Base-by-base conservation (phyloP, 768 basidiomycete genomes). In the Trametes meyenii region DNA sequence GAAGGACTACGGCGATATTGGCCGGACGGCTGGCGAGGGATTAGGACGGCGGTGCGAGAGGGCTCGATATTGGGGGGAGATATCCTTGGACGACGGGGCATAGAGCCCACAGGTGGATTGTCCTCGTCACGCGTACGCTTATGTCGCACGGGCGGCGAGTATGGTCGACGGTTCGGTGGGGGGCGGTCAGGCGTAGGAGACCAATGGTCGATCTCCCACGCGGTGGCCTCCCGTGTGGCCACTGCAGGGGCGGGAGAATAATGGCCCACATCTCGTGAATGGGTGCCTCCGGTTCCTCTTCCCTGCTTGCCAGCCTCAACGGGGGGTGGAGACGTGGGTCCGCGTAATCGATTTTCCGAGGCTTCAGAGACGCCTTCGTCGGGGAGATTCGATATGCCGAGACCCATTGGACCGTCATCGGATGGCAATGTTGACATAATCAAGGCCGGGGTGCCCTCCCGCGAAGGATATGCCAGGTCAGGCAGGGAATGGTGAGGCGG, bases 111-210 rank as follows among this genome's bases (percentile, higher is more conserved):
- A 12, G 21, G 29, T 26, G 24, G 21, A 2, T 50, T 43, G 1
- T 58, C 56, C 19, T 44, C 55, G 10, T 53, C 61, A 38, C 61
- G 55, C 35, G 44, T 46, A 1, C 61, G 61, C 12, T 62, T 62
- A 39, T 53, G 51, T 2, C 61, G 33, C 13, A 42, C 55, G 1
- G 49, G 61, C 12, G 59, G 51, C 10, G 46, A 42, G 8, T 45
- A 35, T 0, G 43, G 33, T 3, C 29, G 17, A 1, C 43, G 50
- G 17, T 38, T 17, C 1, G 14, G 50, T 1, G 26, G 40, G 5
- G 26, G 39, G 2, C 52, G 59, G 33, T 19, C 51, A 2, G 43
- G 51, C 10, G 44, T 33, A 17, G 59, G 58, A 10, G 51, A 48
- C 51, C 35, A 60, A 38, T 54, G 59, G 29, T 58, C 57, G n/a